These are phyloP conservation scores for Apiotrichum laibachii DNA, from an alignment of 1,284 basidiomycete species.

Conservation along the genomic window DNA sequence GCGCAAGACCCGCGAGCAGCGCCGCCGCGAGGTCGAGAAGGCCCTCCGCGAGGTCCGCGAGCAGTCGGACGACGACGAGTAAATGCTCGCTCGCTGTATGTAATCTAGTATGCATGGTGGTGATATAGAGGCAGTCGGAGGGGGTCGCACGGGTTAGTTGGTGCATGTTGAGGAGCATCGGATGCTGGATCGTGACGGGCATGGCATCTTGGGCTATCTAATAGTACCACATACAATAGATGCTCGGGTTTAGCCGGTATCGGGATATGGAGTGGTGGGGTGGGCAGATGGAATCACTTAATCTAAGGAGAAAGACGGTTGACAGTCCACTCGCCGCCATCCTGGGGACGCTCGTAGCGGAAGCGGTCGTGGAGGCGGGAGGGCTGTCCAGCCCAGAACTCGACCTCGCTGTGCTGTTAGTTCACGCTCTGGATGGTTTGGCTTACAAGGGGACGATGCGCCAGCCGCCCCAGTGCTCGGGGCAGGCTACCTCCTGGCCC, in stretches of 20 bases:
- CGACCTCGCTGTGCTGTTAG: conserved; percentile 60
- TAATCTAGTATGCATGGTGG: conserved; percentile 2
- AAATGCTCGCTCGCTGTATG: conserved; percentile 2
- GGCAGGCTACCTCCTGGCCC: conserved; percentile 64
- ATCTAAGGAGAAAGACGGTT: conserved; percentile 69
- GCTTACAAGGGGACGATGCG: conserved; percentile 82
- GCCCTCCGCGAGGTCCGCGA: conserved; percentile 36
- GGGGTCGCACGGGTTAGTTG: too few species aligned
- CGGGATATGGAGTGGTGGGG: too few species aligned
- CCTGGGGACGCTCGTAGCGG: conserved; percentile 65
- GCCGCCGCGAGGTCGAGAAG: conserved; percentile 61
- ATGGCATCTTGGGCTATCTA: too few species aligned
- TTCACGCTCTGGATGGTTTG: not conserved
- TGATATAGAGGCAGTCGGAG: not conserved
- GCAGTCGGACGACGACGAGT: conserved; percentile 19
- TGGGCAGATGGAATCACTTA: too few species aligned
- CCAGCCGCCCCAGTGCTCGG: conserved; percentile 96
- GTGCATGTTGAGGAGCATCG: too few species aligned
- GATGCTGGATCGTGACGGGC: too few species aligned
- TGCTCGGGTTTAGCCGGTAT: too few species aligned
- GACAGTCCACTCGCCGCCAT: conserved; percentile 67
- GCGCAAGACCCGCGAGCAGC: conserved; percentile 74
- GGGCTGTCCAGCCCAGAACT: conserved; percentile 91
- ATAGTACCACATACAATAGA: too few species aligned
- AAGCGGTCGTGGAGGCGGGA: conserved; percentile 86